A percentile compares a stretch with the other conserved stretches of the same genome.
Evolutionary conservation across 176 grass and related monocot species (phyloP).

Genomic region (Tillandsia leiboldiana): DNA sequence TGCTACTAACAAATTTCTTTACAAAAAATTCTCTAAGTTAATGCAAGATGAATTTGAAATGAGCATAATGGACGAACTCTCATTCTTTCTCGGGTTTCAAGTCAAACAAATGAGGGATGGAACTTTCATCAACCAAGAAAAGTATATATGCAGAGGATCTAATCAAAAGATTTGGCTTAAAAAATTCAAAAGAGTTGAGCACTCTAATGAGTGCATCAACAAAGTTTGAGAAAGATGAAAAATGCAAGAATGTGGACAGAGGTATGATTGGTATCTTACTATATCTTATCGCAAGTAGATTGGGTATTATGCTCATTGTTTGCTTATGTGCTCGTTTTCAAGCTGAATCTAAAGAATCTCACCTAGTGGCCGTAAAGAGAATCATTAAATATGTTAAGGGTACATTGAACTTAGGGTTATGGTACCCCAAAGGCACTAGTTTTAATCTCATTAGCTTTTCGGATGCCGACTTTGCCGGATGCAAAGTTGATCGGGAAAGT

Average conservation of each 20-base stretch:
- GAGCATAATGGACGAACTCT: constrained; percentile 4
- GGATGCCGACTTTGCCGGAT: not conserved
- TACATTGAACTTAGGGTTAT: not conserved
- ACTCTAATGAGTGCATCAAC: not conserved
- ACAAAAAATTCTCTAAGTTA: no score
- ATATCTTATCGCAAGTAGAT: not conserved
- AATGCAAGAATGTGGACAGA: not conserved
- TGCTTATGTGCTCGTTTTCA: not conserved
- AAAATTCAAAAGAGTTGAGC: not conserved
- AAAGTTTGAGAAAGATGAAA: not conserved
- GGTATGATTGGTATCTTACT: not conserved
- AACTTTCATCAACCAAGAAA: not conserved
- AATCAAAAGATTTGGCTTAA: not conserved
- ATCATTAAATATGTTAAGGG: not conserved
- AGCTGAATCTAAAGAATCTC: not conserved
- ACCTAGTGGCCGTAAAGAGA: not conserved
- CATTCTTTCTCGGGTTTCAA: not conserved
- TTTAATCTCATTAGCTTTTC: not conserved
- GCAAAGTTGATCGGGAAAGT: not conserved
- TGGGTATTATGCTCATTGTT: not conserved
- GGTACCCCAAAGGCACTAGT: not conserved
- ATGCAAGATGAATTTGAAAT: constrained; percentile 5
- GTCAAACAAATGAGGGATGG: not conserved
- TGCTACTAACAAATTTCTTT: no score
- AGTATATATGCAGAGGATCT: not conserved